These are phyloP conservation scores for Claviceps maximensis DNA, from an alignment of 2,329 filamentous ascomycete species.

Conservation along the genomic window DNA sequence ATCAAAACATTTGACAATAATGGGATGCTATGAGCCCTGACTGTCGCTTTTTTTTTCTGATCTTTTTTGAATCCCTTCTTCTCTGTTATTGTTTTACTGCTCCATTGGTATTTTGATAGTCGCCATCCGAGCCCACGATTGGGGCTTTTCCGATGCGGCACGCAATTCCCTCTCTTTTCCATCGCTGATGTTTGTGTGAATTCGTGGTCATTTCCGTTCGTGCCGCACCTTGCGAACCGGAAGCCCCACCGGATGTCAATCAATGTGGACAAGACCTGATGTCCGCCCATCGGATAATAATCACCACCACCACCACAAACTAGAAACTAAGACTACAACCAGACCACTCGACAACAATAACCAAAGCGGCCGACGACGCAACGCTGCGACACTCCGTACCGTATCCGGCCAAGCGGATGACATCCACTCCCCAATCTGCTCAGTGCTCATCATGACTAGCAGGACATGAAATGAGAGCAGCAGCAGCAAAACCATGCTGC, in stretches of 20 bases:
- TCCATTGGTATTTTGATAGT: too few relatives aligned
- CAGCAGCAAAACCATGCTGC: slow-evolving; percentile 29
- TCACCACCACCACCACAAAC: background rate
- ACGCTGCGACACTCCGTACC: too few relatives aligned
- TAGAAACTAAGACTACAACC: too few relatives aligned
- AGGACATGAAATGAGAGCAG: background rate
- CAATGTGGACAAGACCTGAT: too few relatives aligned
- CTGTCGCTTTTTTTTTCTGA: background rate
- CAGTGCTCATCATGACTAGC: background rate
- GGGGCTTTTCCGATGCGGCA: too few relatives aligned
- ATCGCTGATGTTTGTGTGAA: background rate
- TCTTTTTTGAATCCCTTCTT: background rate
- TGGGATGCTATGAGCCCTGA: background rate
- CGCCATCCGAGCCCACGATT: too few relatives aligned
- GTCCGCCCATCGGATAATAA: too few relatives aligned
- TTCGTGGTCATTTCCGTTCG: background rate
- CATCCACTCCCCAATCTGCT: too few relatives aligned
- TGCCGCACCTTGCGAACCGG: background rate
- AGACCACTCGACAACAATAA: background rate
- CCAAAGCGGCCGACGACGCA: background rate
- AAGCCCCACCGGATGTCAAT: background rate
- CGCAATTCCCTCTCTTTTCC: too few relatives aligned
- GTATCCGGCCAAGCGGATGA: background rate
- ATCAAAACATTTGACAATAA: background rate
- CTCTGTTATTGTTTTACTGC: background rate